A percentile compares a stretch with the other conserved stretches of the same genome.
Evolutionary conservation across 1,284 basidiomycete species (phyloP).

Genomic region (Apiotrichum porosum): DNA sequence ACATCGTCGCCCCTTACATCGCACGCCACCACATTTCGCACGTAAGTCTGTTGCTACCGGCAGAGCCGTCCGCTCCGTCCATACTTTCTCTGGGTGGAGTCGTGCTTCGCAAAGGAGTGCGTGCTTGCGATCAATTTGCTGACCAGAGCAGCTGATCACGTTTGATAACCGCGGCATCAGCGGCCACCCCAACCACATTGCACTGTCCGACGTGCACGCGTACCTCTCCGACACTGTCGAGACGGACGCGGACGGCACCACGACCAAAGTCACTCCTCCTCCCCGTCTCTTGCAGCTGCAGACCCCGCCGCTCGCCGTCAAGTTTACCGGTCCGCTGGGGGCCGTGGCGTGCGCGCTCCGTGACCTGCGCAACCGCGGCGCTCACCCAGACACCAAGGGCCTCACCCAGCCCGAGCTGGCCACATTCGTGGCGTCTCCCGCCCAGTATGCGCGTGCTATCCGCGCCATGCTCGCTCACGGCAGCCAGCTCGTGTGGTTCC

Average conservation of each 20-base stretch:
- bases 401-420: too few relatives aligned
- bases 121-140: too few relatives aligned
- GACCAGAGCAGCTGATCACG: slow-evolving; percentile 66
- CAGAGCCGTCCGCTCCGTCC: too few relatives aligned
- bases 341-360: slow-evolving; percentile 42
- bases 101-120: too few relatives aligned
- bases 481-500: slow-evolving; percentile 83
- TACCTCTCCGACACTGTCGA: slow-evolving; percentile 10
- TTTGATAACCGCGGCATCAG: slow-evolving; percentile 82
- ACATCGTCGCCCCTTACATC: slow-evolving; percentile 53
- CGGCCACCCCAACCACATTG: slow-evolving; percentile 81
- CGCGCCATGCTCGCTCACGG: slow-evolving; percentile 68
- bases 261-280: slow-evolving; percentile 2
- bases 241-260: slow-evolving; percentile 8
- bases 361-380: slow-evolving; percentile 34
- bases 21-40: background rate
- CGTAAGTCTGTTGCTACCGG: too few relatives aligned
- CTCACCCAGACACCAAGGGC: too few relatives aligned
- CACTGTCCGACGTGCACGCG: slow-evolving; percentile 58
- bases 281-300: slow-evolving; percentile 58
- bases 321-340: slow-evolving; percentile 42
- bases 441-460: slow-evolving; percentile 59
- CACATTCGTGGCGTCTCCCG: slow-evolving; percentile 54
- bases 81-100: too few relatives aligned
- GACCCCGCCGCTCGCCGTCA: slow-evolving; percentile 57